A percentile compares a stretch with the other conserved stretches of the same genome.
phyloP scores from a whole-genome alignment of 495 filamentous ascomycete species.

The Chlorociboria aeruginascens region DNA sequence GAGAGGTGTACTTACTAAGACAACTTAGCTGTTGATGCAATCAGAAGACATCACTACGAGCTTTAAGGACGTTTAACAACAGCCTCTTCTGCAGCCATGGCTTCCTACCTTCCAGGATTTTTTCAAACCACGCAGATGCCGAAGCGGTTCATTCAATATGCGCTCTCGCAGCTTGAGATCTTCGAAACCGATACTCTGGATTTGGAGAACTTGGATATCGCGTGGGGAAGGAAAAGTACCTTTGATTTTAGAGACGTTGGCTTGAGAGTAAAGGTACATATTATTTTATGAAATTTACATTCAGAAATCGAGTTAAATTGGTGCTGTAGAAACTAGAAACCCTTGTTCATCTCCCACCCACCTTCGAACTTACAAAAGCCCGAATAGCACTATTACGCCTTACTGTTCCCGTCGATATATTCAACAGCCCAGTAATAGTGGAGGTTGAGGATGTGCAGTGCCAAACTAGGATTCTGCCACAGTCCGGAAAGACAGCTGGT shows the following conservation, averaged over 20 bases:
- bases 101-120: conserved; percentile 50
- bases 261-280: conserved; percentile 52
- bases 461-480: conserved; percentile 32
- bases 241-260: conserved; percentile 76
- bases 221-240: conserved; percentile 60
- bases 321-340: conserved; percentile 55
- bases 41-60: no score
- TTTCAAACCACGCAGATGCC: conserved; percentile 70
- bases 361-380: conserved; percentile 56
- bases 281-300: neutral
- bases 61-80: no score
- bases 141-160: conserved; percentile 73
- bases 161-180: conserved; percentile 63
- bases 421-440: conserved; percentile 61
- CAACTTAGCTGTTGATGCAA: no score
- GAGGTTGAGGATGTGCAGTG: conserved; percentile 70
- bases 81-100: conserved; percentile 25
- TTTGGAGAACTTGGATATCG: conserved; percentile 65
- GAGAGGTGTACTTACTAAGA: no score
- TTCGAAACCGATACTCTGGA: conserved; percentile 74
- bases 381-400: conserved; percentile 57
- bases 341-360: conserved; percentile 57
- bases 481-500: conserved; percentile 11
- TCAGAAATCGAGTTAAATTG: neutral
- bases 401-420: conserved; percentile 72